Evolutionary conservation across 192 early-diverging fungal genomes (phyloP).

Genomic region (Backusella liffmaniae): DNA sequence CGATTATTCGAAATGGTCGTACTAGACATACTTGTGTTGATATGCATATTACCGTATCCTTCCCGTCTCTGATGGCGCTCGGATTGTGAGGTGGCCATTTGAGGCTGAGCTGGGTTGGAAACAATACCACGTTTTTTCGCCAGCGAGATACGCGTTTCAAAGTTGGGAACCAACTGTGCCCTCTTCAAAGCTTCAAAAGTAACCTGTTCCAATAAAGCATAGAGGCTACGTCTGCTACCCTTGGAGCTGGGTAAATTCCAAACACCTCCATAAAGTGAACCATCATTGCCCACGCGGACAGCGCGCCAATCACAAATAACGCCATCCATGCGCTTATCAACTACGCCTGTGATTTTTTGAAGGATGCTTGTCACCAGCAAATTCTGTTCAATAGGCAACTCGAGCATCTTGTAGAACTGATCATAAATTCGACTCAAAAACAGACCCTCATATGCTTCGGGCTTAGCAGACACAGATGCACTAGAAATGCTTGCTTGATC

Average conservation of each 20-base stretch:
- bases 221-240: conserved; percentile 30
- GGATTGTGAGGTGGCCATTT: not conserved
- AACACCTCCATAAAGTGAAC: conserved; percentile 32
- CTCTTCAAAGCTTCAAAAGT: conserved; percentile 41
- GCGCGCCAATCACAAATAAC: conserved; percentile 39
- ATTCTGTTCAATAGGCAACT: conserved; percentile 57
- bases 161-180: conserved; percentile 40
- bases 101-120: not conserved
- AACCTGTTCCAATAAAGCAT: conserved; percentile 35
- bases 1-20: not conserved
- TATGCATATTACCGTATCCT: not conserved
- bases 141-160: conserved; percentile 38
- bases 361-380: conserved; percentile 57
- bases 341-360: conserved; percentile 47
- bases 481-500: conserved; percentile 14
- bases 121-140: conserved; percentile 37
- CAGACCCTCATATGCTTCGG: conserved; percentile 47
- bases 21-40: conserved; percentile 9
- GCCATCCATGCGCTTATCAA: conserved; percentile 41
- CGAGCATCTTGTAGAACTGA: conserved; percentile 42
- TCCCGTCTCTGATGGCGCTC: not conserved
- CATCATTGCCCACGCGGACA: conserved; percentile 32
- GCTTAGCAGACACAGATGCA: not conserved
- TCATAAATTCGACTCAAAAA: conserved; percentile 49
- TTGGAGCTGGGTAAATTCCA: conserved; percentile 25